Conservation (phyloP, 495 filamentous ascomycete genomes). For the Barbatosphaeria neglecta region DNA sequence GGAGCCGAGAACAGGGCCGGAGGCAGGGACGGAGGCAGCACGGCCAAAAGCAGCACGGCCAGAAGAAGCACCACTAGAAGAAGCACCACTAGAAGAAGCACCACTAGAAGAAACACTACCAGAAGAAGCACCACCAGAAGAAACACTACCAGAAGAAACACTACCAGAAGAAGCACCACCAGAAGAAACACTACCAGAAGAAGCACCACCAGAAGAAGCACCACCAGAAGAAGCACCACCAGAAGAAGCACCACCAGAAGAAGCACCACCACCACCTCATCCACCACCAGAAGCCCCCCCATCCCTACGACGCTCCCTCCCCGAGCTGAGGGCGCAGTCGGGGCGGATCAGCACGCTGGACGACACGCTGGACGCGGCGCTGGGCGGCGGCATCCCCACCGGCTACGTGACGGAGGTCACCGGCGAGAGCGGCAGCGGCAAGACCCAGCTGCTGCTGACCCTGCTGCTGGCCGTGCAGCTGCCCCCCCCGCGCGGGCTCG, state of each 20-base stretch:
- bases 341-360: conserved; percentile 71
- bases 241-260: no score
- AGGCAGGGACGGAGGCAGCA: not conserved
- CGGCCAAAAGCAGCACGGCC: not conserved
- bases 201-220: no score
- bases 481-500: conserved; percentile 56
- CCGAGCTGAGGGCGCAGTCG: conserved; percentile 34
- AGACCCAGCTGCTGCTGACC: conserved; percentile 85
- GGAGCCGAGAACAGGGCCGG: conserved; percentile 1
- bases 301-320: conserved; percentile 17
- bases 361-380: conserved; percentile 54
- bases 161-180: not conserved
- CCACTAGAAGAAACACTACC: no score
- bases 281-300: conserved; percentile 1
- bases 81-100: no score
- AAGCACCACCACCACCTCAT: no score
- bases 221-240: no score
- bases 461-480: conserved; percentile 77
- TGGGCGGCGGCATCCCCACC: conserved; percentile 76
- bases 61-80: no score
- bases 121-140: no score
- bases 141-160: no score
- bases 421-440: conserved; percentile 90
- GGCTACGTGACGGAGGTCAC: conserved; percentile 83
- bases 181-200: no score